A percentile compares a stretch with the other conserved stretches of the same genome.
Evolutionary conservation across 306 rosid species (phyloP).

Genomic region (Neltuma alba): DNA sequence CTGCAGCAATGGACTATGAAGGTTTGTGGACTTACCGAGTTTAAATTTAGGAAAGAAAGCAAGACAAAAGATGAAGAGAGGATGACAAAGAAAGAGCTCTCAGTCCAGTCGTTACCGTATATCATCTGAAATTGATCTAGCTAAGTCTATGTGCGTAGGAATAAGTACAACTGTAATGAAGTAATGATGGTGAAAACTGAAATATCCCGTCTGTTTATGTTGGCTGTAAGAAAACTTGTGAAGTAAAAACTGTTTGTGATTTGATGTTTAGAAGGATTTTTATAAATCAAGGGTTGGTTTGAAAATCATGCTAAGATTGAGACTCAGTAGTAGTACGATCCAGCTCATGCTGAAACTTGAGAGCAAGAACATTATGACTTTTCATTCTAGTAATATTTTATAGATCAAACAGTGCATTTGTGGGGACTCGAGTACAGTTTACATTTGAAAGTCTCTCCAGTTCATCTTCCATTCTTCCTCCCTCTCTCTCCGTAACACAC

Average conservation of each 20-base stretch:
- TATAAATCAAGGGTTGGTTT: constrained; percentile 36
- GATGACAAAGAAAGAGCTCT: constrained; percentile 4
- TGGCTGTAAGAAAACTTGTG: constrained; percentile 48
- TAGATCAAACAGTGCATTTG: constrained; percentile 35
- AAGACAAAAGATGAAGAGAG: background rate
- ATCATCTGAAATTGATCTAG: constrained; percentile 36
- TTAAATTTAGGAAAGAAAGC: background rate
- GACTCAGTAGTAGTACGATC: constrained; percentile 46
- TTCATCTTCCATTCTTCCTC: background rate
- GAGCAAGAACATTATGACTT: constrained; percentile 27
- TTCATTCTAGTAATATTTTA: constrained; percentile 34
- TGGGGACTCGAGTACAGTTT: constrained; percentile 35
- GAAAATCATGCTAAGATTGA: constrained; percentile 44
- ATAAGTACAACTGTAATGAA: constrained; percentile 19
- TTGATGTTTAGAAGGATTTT: constrained; percentile 31
- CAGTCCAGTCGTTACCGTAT: background rate
- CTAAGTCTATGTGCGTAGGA: constrained; percentile 38
- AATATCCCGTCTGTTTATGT: constrained; percentile 38
- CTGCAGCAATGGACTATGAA: constrained; percentile 47
- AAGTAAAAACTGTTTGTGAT: constrained; percentile 32
- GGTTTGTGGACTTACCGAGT: constrained; percentile 64
- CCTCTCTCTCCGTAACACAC: constrained; percentile 30
- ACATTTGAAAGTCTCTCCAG: constrained; percentile 27
- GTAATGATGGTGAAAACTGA: constrained; percentile 26
- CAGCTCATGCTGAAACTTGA: constrained; percentile 26